Percentiles rank a stretch among this genome's conserved stretches.
Conservation (phyloP, 1,139 yeast species). For the Blastobotrys elegans region DNA sequence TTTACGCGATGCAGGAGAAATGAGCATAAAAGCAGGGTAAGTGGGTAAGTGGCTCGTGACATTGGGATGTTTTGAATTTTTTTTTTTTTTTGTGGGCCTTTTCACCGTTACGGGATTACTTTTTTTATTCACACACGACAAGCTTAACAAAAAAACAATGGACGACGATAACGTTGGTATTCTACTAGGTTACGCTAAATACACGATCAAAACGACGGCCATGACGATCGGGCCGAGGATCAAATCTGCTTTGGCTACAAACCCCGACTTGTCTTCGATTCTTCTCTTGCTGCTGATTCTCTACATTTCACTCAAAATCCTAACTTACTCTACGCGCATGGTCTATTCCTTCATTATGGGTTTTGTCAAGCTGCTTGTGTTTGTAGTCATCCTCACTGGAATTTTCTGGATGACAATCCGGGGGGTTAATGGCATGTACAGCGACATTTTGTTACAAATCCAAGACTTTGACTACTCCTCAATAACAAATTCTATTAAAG, state of each 20-base stretch:
- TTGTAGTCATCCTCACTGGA: slow-evolving; percentile 18
- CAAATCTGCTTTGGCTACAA: slow-evolving; percentile 18
- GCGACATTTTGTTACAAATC: slow-evolving; percentile 16
- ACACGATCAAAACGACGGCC: background rate
- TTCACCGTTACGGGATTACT: too few species aligned
- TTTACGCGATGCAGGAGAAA: too few species aligned
- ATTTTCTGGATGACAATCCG: slow-evolving; percentile 24
- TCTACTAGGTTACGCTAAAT: background rate
- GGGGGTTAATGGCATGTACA: slow-evolving; percentile 24
- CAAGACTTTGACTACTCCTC: slow-evolving; percentile 11
- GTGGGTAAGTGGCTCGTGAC: too few species aligned
- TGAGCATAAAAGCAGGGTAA: too few species aligned
- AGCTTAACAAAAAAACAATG: too few species aligned
- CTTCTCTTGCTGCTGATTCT: slow-evolving; percentile 16
- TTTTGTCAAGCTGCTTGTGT: slow-evolving; percentile 22
- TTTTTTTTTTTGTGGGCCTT: too few species aligned
- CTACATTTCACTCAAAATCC: slow-evolving; percentile 29
- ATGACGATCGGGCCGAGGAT: slow-evolving; percentile 10
- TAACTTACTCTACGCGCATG: slow-evolving; percentile 29
- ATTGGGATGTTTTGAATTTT: too few species aligned
- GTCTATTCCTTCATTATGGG: slow-evolving; percentile 26
- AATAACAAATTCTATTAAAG: slow-evolving; percentile 5
- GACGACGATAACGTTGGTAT: too few species aligned
- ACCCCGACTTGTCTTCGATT: slow-evolving; percentile 26
- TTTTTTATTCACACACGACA: too few species aligned